A percentile compares a stretch with the other conserved stretches of the same genome.
phyloP scores from a whole-genome alignment of 163 green algal species.

The Chlamydomonas reinhardtii region DNA sequence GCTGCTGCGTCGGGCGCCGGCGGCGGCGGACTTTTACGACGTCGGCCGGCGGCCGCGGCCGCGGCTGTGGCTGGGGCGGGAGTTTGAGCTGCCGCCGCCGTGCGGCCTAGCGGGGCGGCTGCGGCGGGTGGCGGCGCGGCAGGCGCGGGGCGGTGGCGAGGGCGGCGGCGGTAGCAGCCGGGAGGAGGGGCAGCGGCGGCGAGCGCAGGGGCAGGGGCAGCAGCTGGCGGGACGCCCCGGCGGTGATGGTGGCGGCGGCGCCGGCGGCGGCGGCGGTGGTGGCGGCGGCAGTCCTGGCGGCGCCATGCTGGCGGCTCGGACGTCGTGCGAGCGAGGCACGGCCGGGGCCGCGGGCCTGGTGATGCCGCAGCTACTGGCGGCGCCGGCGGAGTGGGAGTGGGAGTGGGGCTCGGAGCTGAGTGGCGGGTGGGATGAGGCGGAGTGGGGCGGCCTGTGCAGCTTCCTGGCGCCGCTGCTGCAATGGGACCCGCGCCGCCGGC shows the following conservation, averaged over 20 bases:
- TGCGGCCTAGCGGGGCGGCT: too few species aligned
- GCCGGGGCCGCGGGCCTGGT: too few species aligned
- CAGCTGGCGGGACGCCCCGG: too few species aligned
- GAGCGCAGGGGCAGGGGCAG: too few species aligned
- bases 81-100: not conserved
- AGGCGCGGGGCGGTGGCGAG: not conserved
- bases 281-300: too few species aligned
- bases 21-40: not conserved
- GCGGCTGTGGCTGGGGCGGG: not conserved
- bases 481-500: slow-evolving; percentile 26
- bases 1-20: not conserved
- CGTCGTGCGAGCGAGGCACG: too few species aligned
- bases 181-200: too few species aligned
- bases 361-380: too few species aligned
- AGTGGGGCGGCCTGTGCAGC: slow-evolving; percentile 9
- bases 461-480: slow-evolving; percentile 26
- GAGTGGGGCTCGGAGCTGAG: not conserved
- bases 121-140: not conserved
- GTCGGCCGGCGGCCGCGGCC: too few species aligned
- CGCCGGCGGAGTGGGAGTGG: too few species aligned
- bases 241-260: too few species aligned
- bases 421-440: slow-evolving; percentile 23
- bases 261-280: not conserved
- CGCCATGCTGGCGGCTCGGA: too few species aligned
- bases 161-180: not conserved